These are phyloP conservation scores for Kwoniella newhampshirensis DNA, from an alignment of 768 basidiomycete species.

Conservation along the genomic window DNA sequence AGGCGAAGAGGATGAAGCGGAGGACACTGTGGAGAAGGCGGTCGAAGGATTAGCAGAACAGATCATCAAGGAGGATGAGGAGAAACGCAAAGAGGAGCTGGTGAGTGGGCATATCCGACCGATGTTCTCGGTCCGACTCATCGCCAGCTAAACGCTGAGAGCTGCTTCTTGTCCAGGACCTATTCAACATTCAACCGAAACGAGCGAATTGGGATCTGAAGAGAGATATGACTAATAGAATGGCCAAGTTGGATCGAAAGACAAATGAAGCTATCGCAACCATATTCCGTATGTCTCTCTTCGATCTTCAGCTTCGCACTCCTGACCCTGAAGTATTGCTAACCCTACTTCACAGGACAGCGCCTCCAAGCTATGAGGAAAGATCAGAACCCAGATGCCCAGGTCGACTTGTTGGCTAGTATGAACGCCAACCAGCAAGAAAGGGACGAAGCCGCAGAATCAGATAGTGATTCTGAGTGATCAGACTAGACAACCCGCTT, in stretches of 20 bases:
- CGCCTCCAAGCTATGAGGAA: slow-evolving; percentile 48
- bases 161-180: slow-evolving; percentile 54
- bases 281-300: slow-evolving; percentile 72
- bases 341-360: slow-evolving; percentile 36
- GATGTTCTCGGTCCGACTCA: too few species aligned
- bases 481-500: too few species aligned
- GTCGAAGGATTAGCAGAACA: slow-evolving; percentile 78
- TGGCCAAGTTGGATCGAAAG: slow-evolving; percentile 78
- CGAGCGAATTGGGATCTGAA: slow-evolving; percentile 81
- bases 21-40: slow-evolving; percentile 79
- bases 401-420: slow-evolving; percentile 47
- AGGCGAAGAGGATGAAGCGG: slow-evolving; percentile 68
- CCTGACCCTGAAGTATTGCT: neutral
- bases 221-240: slow-evolving; percentile 69
- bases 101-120: slow-evolving; percentile 62
- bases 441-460: slow-evolving; percentile 28
- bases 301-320: too few species aligned
- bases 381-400: slow-evolving; percentile 26
- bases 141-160: too few species aligned
- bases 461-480: slow-evolving; percentile 36
- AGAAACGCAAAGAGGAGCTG: slow-evolving; percentile 78
- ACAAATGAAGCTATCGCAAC: slow-evolving; percentile 91
- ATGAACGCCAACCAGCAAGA: slow-evolving; percentile 48
- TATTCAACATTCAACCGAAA: slow-evolving; percentile 66
- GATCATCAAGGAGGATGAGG: slow-evolving; percentile 84